Base-by-base conservation (phyloP, 441 rosid species). In the Geranium incanum region DNA sequence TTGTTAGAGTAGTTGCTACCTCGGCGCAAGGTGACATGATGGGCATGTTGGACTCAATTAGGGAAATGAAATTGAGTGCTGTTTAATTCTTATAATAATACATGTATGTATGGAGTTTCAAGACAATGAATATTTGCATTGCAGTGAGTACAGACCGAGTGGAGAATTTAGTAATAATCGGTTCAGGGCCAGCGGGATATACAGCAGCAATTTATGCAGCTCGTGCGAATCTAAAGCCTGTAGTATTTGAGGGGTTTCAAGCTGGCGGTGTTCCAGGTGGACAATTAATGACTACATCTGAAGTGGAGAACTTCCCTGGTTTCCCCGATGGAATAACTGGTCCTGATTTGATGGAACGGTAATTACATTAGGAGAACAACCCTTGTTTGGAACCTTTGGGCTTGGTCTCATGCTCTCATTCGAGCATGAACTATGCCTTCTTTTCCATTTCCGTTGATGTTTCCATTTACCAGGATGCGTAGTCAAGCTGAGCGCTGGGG, bases 281-380 rank as follows among this genome's bases (percentile, higher is more conserved):
- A 57, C 63, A 57, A 16, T 57, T 57, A 18, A 57, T 57, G 63
- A 57, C 63, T 15, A 57, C 63, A 7, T 15, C 63, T 57, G 63
- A 57, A 16, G 63, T 57, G 21, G 63, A 57, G 63, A 57, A 57
- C 63, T 57, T 57, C 63, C 63, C 63, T 57, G 63, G 63, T 57
- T 57, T 57, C 21, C 63, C 63, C 7, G 63, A 57, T 5, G 63
- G 63, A 57, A 57, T 57, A 7, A 13, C 23, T 6, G 63, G 63
- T 8, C 63, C 63, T 15, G 63, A 57, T 57, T 16, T 57, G 63
- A 57, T 57, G 63, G 63, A 57, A 15, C 19, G 63, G 63, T 57
- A 57, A 57, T 57, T 5, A 15, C 63, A 16, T 15, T 57, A 5
- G 6, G 4, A 57, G 63, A 5, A 16, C 21, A 57, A 16, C 16